These are phyloP conservation scores for Arachis hypogaea DNA, from an alignment of 306 rosid species.

Conservation along the genomic window DNA sequence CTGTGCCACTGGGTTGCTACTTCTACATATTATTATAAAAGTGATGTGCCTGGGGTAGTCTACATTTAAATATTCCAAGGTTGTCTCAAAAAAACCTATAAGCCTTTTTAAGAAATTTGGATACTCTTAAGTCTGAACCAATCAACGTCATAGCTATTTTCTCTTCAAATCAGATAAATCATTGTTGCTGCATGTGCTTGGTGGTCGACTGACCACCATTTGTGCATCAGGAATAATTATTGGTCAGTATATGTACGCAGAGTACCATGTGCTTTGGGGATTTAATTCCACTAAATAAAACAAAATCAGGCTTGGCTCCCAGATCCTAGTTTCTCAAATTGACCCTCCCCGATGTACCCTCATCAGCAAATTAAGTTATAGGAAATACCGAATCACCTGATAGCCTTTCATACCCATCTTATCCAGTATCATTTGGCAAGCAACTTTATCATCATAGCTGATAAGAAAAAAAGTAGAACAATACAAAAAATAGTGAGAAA, in stretches of 20 bases:
- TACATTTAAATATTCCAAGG: slow-evolving; percentile 26
- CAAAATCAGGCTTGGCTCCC: slow-evolving; percentile 21
- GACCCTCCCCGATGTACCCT: slow-evolving; percentile 31
- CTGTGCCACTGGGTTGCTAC: slow-evolving; percentile 3
- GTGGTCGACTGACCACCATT: slow-evolving; percentile 26
- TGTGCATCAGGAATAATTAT: slow-evolving; percentile 6
- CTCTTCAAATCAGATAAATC: slow-evolving; percentile 15
- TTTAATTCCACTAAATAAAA: not conserved
- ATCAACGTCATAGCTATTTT: slow-evolving; percentile 22
- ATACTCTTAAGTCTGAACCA: not conserved
- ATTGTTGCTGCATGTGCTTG: slow-evolving; percentile 30
- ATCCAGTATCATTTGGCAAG: slow-evolving; percentile 87
- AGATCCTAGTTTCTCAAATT: slow-evolving; percentile 26
- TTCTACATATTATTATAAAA: slow-evolving; percentile 11
- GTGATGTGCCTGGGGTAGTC: slow-evolving; percentile 1
- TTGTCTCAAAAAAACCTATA: slow-evolving; percentile 28
- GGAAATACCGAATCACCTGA: slow-evolving; percentile 72
- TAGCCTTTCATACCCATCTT: slow-evolving; percentile 94
- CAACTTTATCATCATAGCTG: slow-evolving; percentile 95
- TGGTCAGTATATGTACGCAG: slow-evolving; percentile 8
- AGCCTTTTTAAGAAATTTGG: slow-evolving; percentile 18
- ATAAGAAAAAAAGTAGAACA: slow-evolving; percentile 38
- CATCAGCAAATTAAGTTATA: slow-evolving; percentile 34
- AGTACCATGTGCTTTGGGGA: slow-evolving; percentile 8
- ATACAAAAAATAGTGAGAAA: slow-evolving; percentile 15